Evolutionary conservation across 495 filamentous ascomycete species (phyloP).

Genomic region (Lepraria neglecta): DNA sequence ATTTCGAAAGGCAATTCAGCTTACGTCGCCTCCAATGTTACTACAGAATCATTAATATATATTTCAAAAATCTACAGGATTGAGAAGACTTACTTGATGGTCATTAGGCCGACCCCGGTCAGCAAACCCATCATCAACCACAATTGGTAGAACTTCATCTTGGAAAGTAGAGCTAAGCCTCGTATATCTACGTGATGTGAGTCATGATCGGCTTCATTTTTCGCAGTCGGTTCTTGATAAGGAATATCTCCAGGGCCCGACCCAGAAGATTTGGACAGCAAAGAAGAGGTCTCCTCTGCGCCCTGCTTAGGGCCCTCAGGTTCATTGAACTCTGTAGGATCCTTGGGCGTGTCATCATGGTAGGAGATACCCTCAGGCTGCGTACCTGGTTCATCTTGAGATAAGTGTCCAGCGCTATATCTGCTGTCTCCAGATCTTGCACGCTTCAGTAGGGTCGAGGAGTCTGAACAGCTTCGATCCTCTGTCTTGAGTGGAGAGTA

Average conservation of each 20-base stretch:
- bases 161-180: conserved; percentile 68
- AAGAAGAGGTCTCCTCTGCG: conserved; percentile 73
- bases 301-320: conserved; percentile 35
- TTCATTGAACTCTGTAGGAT: conserved; percentile 18
- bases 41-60: conserved; percentile 46
- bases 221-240: conserved; percentile 16
- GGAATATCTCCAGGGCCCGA: conserved; percentile 39
- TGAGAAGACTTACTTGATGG: conserved; percentile 74
- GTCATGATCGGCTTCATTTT: conserved; percentile 32
- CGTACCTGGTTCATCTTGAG: conserved; percentile 61
- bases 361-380: conserved; percentile 35
- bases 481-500: conserved; percentile 62
- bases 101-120: conserved; percentile 93
- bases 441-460: conserved; percentile 44
- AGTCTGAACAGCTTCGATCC: conserved; percentile 47
- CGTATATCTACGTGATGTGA: conserved; percentile 82
- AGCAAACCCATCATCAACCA: conserved; percentile 80
- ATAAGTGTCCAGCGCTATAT: conserved; percentile 34
- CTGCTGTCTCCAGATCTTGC: conserved; percentile 53
- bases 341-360: conserved; percentile 12
- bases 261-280: conserved; percentile 60
- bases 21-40: conserved; percentile 90
- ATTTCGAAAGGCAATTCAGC: conserved; percentile 8
- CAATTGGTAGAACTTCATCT: conserved; percentile 82
- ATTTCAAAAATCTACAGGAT: background rate